phyloP scores from a whole-genome alignment of 75 land plant species.

The Selaginella tamariscina region DNA sequence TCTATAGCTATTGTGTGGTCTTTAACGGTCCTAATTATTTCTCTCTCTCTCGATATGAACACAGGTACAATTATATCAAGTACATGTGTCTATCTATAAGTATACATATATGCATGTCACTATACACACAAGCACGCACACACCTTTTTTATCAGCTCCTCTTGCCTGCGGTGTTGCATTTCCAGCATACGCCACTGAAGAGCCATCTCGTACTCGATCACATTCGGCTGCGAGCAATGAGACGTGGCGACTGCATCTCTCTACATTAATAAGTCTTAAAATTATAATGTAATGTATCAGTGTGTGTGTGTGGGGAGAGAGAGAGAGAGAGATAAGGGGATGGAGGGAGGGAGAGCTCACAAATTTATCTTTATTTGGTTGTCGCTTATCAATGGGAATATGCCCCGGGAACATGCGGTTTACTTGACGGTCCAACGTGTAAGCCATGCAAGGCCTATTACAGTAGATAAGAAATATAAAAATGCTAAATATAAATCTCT shows the following conservation, averaged over 20 bases:
- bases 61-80: too few species aligned
- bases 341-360: neutral
- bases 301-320: neutral
- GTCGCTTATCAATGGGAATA: slow-evolving; percentile 36
- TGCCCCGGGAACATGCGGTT: slow-evolving; percentile 35
- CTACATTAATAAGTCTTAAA: slow-evolving; percentile 31
- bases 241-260: slow-evolving; percentile 80
- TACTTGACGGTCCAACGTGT: slow-evolving; percentile 11
- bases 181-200: slow-evolving; percentile 64
- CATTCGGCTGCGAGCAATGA: slow-evolving; percentile 80
- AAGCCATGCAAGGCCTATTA: slow-evolving; percentile 43
- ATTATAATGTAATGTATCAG: neutral
- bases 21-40: too few species aligned
- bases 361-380: slow-evolving; percentile 8
- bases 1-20: too few species aligned
- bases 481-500: neutral
- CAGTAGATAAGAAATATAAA: neutral
- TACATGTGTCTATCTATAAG: too few species aligned
- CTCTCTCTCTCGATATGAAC: too few species aligned
- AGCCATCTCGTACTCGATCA: slow-evolving; percentile 87
- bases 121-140: too few species aligned
- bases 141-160: neutral
- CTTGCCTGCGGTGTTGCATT: slow-evolving; percentile 12
- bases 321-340: neutral
- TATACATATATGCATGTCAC: too few species aligned